phyloP scores from a whole-genome alignment of 2,329 filamentous ascomycete genomes.

The Graphilbum fragrans region DNA sequence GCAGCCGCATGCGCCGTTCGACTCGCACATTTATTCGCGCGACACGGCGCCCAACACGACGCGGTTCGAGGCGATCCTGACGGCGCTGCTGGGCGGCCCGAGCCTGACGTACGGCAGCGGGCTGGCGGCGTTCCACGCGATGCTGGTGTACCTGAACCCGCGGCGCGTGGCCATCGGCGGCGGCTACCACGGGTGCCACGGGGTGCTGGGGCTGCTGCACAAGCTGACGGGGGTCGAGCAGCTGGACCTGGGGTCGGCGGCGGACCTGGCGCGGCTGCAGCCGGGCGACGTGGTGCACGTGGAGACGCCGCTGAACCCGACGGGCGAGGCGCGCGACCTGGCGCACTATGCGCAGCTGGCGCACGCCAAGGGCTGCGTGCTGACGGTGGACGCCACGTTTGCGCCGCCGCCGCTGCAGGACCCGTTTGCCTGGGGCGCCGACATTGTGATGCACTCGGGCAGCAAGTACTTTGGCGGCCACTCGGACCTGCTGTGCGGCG shows the following conservation, averaged over 20 bases:
- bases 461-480: constrained; percentile 97
- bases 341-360: constrained; percentile 60
- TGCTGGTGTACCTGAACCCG: constrained; percentile 76
- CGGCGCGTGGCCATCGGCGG: constrained; percentile 67
- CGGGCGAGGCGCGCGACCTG: constrained; percentile 69
- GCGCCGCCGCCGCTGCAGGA: constrained; percentile 82
- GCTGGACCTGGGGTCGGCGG: constrained; percentile 47
- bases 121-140: constrained; percentile 76
- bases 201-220: constrained; percentile 60
- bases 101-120: constrained; percentile 73
- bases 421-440: constrained; percentile 69
- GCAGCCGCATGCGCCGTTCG: constrained; percentile 33
- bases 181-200: constrained; percentile 91
- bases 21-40: constrained; percentile 76
- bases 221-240: constrained; percentile 66
- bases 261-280: constrained; percentile 44
- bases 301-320: constrained; percentile 89
- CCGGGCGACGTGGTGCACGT: constrained; percentile 78
- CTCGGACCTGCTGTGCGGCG: constrained; percentile 83
- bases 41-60: constrained; percentile 66
- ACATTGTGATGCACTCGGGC: constrained; percentile 82
- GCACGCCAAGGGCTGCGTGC: constrained; percentile 55
- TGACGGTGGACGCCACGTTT: constrained; percentile 87
- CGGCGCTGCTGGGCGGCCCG: constrained; percentile 57
- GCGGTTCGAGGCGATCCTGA: constrained; percentile 74